Conservation (phyloP, 345 rosid species). For the Citrus inodora region DNA sequence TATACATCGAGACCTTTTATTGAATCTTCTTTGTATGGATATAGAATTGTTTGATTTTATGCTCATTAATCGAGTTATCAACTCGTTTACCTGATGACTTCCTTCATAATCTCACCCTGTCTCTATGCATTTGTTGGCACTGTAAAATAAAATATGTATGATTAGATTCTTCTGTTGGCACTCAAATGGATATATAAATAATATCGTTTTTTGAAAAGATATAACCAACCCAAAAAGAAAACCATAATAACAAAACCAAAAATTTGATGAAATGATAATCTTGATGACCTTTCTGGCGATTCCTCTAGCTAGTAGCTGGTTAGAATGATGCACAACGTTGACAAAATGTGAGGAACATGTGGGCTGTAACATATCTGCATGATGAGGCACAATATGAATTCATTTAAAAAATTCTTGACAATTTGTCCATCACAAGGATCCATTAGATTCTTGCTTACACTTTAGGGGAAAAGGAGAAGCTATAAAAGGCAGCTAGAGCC, state of each 20-base stretch:
- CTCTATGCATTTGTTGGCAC: too few relatives aligned
- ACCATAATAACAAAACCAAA: neutral
- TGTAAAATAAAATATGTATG: neutral
- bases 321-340: neutral
- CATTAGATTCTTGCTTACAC: constrained; percentile 8
- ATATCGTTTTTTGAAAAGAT: neutral
- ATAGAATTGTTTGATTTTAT: too few relatives aligned
- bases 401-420: neutral
- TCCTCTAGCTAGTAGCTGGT: neutral
- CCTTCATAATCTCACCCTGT: too few relatives aligned
- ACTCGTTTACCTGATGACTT: too few relatives aligned
- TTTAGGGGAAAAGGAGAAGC: constrained; percentile 13
- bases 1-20: too few relatives aligned
- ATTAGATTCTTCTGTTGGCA: neutral
- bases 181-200: neutral
- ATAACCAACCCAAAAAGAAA: neutral
- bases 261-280: neutral
- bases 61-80: too few relatives aligned
- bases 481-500: neutral
- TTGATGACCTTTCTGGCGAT: neutral
- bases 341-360: neutral
- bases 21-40: too few relatives aligned
- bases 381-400: neutral
- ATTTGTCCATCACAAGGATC: neutral
- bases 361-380: neutral